A percentile compares a stretch with the other conserved stretches of the same genome.
phyloP scores from a whole-genome alignment of 345 rosid genomes.

The Clausena lansium region DNA sequence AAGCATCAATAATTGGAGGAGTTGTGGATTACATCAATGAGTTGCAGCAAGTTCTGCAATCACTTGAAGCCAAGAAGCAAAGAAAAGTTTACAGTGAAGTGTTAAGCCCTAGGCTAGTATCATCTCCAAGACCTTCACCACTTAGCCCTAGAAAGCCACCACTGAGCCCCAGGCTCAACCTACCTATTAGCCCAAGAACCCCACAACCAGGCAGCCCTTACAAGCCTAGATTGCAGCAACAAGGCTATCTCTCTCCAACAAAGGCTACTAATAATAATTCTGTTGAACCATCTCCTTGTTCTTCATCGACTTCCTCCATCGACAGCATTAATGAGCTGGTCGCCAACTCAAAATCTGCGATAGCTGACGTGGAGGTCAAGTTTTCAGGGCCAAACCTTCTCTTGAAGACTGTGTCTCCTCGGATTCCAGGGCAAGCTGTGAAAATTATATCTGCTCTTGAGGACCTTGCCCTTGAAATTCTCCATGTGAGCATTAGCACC shows the following conservation, averaged over 20 bases:
- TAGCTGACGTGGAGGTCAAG: slow-evolving; percentile 94
- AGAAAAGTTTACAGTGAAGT: slow-evolving; percentile 89
- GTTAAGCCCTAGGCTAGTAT: slow-evolving; percentile 64
- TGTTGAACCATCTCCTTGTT: slow-evolving; percentile 57
- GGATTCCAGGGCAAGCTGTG: slow-evolving; percentile 78
- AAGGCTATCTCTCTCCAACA: slow-evolving; percentile 48
- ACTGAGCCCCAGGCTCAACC: slow-evolving; percentile 48
- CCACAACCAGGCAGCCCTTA: slow-evolving; percentile 77
- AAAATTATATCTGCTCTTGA: slow-evolving; percentile 78
- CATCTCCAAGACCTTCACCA: slow-evolving; percentile 66
- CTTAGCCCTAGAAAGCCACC: slow-evolving; percentile 72
- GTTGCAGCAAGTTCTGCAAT: slow-evolving; percentile 84
- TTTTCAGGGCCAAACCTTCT: slow-evolving; percentile 80
- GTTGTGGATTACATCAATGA: slow-evolving; percentile 95
- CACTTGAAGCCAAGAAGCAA: slow-evolving; percentile 90
- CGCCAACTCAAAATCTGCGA: slow-evolving; percentile 74
- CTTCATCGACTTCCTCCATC: slow-evolving; percentile 50
- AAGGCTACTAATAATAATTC: slow-evolving; percentile 24
- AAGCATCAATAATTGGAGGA: slow-evolving; percentile 97
- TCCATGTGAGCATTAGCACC: slow-evolving; percentile 57
- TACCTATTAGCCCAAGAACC: slow-evolving; percentile 83
- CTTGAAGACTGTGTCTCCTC: slow-evolving; percentile 76
- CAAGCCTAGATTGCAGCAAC: slow-evolving; percentile 42
- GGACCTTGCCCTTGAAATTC: slow-evolving; percentile 78
- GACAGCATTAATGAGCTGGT: slow-evolving; percentile 62